Evolutionary conservation across 2,329 filamentous ascomycete genomes (phyloP), one percentile per base, ranked within the genome.

Genomic region (Orbilia blumenaviensis): DNA sequence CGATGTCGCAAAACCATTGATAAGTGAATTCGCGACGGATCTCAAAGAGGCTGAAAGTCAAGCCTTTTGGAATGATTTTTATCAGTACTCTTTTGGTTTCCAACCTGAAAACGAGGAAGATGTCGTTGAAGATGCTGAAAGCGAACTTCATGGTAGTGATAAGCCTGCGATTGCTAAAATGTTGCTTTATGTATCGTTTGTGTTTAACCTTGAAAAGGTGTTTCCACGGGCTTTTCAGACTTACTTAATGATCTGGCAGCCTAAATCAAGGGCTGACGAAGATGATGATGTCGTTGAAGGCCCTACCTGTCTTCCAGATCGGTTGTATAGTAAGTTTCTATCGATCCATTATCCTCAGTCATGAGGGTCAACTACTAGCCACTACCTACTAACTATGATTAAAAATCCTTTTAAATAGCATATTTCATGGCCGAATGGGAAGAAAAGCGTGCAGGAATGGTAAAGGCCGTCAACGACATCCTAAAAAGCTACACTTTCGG

Each of bases 371-470:
- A 52, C 8, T 48, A 21, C 14, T 23, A 38, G 16, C n/a, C n/a
- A n/a, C n/a, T n/a, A n/a, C n/a, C n/a, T n/a, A n/a, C n/a, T n/a
- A n/a, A n/a, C n/a, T n/a, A n/a, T n/a, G n/a, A n/a, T n/a, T n/a
- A n/a, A n/a, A n/a, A n/a, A n/a, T n/a, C n/a, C 23, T 36, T 9
- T 5, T 29, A 12, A 29, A 63, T 10, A 69, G 64, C 7, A 14
- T 50, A 69, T n/a, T 76, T 76, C 36, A 76, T 76, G 72, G 48
- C 64, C 9, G 72, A 76, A 52, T 76, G 72, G 72, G 72, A 76
- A 52, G 48, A 64, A 16, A 69, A 69, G 36, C 56, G 72, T 14
- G 61, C 14, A 18, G 48, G 16, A 5, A 42, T 76, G 1, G 64
- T 69, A n/a, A 56, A 60, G 34, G 48, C 58, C 7, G 64, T 69